Conservation (phyloP, 2,329 filamentous ascomycete genomes). For the Dendrostoma leiphaemia region DNA sequence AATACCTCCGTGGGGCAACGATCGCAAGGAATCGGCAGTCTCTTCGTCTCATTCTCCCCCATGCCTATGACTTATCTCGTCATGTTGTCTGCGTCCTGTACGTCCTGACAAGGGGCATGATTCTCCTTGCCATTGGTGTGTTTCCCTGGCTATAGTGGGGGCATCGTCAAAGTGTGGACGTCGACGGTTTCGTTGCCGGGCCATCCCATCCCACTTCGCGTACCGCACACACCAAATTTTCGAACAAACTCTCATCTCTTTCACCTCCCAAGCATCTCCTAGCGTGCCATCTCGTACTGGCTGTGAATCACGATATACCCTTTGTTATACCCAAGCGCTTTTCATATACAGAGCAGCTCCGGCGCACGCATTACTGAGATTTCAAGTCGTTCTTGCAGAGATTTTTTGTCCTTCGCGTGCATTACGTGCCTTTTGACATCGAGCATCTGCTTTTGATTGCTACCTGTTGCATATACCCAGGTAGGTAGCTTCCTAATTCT, state of each 20-base stretch:
- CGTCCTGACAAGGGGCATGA: background rate
- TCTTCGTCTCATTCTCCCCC: slow-evolving; percentile 17
- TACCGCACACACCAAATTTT: slow-evolving; percentile 11
- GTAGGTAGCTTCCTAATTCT: slow-evolving; percentile 15
- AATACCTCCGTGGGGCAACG: slow-evolving; percentile 14
- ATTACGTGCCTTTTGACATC: slow-evolving; percentile 13
- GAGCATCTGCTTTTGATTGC: slow-evolving; percentile 10
- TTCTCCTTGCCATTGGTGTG: slow-evolving; percentile 3
- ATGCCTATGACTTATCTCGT: slow-evolving; percentile 19
- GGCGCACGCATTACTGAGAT: slow-evolving; percentile 2
- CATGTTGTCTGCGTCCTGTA: too few species aligned
- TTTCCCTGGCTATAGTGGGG: background rate
- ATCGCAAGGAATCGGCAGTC: slow-evolving; percentile 9
- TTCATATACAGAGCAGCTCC: background rate
- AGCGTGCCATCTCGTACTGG: slow-evolving; percentile 10
- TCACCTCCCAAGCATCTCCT: slow-evolving; percentile 14
- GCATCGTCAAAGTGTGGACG: background rate
- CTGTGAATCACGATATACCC: slow-evolving; percentile 4
- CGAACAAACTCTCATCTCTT: slow-evolving; percentile 1
- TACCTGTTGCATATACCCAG: slow-evolving; percentile 10
- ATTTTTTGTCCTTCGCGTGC: slow-evolving; percentile 9
- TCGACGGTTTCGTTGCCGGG: slow-evolving; percentile 10
- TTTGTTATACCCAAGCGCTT: background rate
- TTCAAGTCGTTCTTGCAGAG: slow-evolving; percentile 2
- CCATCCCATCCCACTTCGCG: slow-evolving; percentile 15